Base-by-base conservation (phyloP, 345 rosid genomes). In the Physaria fendleri region DNA sequence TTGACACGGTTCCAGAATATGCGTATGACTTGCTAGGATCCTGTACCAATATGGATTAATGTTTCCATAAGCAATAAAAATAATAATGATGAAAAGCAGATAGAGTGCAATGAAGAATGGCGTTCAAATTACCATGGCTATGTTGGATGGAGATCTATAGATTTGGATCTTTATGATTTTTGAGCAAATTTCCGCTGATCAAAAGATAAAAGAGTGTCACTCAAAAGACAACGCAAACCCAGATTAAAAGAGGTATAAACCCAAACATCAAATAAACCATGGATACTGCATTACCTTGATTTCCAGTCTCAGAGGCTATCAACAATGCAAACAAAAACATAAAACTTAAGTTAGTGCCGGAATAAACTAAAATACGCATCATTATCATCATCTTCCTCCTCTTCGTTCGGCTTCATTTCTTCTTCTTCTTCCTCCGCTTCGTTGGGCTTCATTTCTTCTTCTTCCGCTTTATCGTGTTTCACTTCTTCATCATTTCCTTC, bases 61-160 rank as follows among this genome's bases (percentile, higher is more conserved):
- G 33, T 21, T 12, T 6, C 20, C 5, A 10, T 9, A 6, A 25
- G 17, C 24, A 34, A 13, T 15, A 24, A 14, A 34, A n/a, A 7
- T 8, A 27, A 48, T 41, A 50, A 49, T 4, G 5, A 32, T 12
- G 47, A 8, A 22, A 37, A 24, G 8, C 5, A 68, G 58, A 27
- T 8, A 29, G 45, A 37, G 47, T 20, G 69, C 21, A 24, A 28
- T 17, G 46, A 30, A 23, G 30, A 22, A 35, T 37, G 10, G 51
- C 15, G 32, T 4, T 23, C 37, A 62, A 42, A 33, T 59, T 49
- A 84, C 87, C 87, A 79, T 84, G 91, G 85, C 61, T 84, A 73
- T 5, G 81, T 73, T n/a, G 82, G 83, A 60, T 82, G 91, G 15
- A 84, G 76, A 62, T 84, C 82, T 8, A 80, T 77, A 8, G 88